These are phyloP conservation scores for Gonium pectorale DNA, from an alignment of 139 green algal genomes.

Conservation along the genomic window DNA sequence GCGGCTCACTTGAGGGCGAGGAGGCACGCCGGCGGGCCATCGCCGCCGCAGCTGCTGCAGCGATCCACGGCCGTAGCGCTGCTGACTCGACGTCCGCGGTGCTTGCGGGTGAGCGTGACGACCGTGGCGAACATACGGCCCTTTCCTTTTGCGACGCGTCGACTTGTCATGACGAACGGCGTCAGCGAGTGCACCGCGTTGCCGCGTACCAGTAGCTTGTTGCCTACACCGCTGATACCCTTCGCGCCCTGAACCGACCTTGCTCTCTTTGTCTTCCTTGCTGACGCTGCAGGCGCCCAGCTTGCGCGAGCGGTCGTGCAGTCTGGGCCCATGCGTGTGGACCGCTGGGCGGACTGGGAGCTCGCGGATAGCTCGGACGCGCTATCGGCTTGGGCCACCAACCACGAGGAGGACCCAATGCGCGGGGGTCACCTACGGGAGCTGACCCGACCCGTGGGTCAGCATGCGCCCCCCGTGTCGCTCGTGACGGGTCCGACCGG, in stretches of 20 bases:
- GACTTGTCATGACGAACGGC: too few species aligned
- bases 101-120: not conserved
- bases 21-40: constrained; percentile 21
- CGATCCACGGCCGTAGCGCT: constrained; percentile 32
- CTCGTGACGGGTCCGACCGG: constrained; percentile 4
- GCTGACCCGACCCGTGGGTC: not conserved
- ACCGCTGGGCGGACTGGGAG: constrained; percentile 54
- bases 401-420: constrained; percentile 36
- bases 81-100: not conserved
- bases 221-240: too few species aligned
- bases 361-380: constrained; percentile 36
- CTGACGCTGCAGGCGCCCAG: constrained; percentile 13
- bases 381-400: constrained; percentile 36
- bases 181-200: too few species aligned
- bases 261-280: too few species aligned
- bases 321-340: constrained; percentile 18
- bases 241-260: too few species aligned
- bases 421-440: not conserved
- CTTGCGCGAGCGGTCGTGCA: not conserved
- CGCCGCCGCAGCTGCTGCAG: constrained; percentile 14
- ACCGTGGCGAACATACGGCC: not conserved
- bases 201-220: too few species aligned
- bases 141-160: too few species aligned
- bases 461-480: constrained; percentile 12
- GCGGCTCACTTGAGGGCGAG: too few species aligned